Evolutionary conservation across 129 eudicot species (phyloP), one percentile per base, ranked within the genome.

Genomic region (Chrysanthemum seticuspe): DNA sequence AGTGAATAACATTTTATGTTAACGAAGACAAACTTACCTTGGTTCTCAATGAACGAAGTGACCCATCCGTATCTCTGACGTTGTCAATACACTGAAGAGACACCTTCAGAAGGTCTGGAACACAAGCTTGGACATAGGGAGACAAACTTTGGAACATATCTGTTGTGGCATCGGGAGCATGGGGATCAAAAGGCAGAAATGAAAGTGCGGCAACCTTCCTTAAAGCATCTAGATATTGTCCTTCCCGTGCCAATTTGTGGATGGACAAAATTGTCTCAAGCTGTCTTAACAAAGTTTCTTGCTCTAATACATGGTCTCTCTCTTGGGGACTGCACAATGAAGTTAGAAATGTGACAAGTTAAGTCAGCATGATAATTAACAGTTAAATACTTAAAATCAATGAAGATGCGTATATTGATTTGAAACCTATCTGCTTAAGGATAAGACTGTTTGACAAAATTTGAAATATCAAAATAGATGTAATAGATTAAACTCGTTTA

Each of bases 151-250:
- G 83, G 78, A 86, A 86, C 60, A 76, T 65, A 52, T 94, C 96
- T 45, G 81, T 29, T 50, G 90, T 67, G 2, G 76, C 65, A 76
- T 90, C 96, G 34, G 90, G 85, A n/a, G 98, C 54, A 5, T 85
- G 85, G n/a, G 98, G 98, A 81, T 94, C 96, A 13, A 94, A 79
- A 40, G 98, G 98, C 68, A 94, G 98, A 77, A 94, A 94, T 2
- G 97, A 88, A 72, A 94, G 98, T 84, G 76, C 88, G 13, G 97
- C 88, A 13, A 90, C 86, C 81, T 90, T 96, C 83, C 92, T 81
- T 61, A 90, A 52, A 60, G 96, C 98, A 83, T 94, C 98, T 67
- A 94, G 29, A 72, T 87, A 77, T 53, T 77, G 82, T 21, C 87
- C 93, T 59, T 70, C 58, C 34, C 87, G 81, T 55, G 88, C 86